These are phyloP conservation scores for Hymenoscyphus salicellus DNA, from an alignment of 2,329 filamentous ascomycete genomes.

Conservation along the genomic window DNA sequence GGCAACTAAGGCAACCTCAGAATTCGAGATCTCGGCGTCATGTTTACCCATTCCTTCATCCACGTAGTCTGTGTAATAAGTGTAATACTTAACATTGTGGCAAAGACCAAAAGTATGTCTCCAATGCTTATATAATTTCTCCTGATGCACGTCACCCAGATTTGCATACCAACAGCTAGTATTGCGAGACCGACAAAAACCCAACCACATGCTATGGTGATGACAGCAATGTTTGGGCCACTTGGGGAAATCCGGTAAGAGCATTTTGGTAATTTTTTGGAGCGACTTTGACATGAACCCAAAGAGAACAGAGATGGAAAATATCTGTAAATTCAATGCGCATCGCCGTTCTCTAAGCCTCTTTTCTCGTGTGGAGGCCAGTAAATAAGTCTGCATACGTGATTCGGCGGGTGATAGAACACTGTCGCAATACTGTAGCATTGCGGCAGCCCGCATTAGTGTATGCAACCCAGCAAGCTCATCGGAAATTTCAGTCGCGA, in stretches of 20 bases:
- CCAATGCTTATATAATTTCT: not conserved
- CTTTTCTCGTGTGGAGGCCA: not conserved
- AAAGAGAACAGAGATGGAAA: not conserved
- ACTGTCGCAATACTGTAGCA: not conserved
- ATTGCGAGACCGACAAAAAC: not conserved
- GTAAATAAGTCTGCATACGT: too few relatives aligned
- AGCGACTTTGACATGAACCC: too few relatives aligned
- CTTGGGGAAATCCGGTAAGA: not conserved
- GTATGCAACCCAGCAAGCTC: not conserved
- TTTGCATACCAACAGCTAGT: not conserved
- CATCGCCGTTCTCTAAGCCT: not conserved
- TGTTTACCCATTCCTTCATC: not conserved
- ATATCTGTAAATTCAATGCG: not conserved
- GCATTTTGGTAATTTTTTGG: not conserved
- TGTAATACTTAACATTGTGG: not conserved
- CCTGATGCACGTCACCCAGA: not conserved
- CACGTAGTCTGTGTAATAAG: not conserved
- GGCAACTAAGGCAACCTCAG: not conserved
- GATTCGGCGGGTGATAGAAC: not conserved
- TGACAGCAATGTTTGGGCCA: slow-evolving; percentile 1
- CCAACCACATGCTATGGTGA: not conserved
- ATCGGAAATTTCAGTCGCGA: not conserved
- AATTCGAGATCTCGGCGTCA: not conserved
- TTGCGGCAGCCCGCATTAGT: not conserved
- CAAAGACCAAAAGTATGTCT: not conserved